Evolutionary conservation across 2,329 filamentous ascomycete genomes (phyloP).

Genomic region (Trichoderma atrobrunneum): DNA sequence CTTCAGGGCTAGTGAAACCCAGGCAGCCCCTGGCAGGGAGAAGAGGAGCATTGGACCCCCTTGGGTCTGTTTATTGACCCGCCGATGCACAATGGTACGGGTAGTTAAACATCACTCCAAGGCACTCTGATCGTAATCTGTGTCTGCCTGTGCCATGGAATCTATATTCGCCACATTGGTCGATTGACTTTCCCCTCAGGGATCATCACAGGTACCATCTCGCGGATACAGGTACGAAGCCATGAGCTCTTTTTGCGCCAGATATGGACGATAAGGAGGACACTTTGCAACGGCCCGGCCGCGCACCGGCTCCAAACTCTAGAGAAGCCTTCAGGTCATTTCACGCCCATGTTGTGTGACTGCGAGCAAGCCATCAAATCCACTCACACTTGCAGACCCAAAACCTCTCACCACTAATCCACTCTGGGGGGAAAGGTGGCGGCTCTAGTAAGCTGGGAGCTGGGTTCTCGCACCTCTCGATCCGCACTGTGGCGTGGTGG

Average conservation of each 20-base stretch:
- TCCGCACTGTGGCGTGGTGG: constrained; percentile 15
- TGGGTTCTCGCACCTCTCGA: background rate
- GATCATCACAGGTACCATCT: background rate
- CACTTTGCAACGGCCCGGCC: background rate
- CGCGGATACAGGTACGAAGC: background rate
- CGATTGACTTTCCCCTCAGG: background rate
- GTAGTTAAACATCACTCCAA: background rate
- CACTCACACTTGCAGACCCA: constrained; percentile 2
- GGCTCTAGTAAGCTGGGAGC: constrained; percentile 4
- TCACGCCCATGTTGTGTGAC: background rate
- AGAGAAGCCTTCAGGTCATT: background rate
- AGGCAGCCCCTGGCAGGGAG: constrained; percentile 19
- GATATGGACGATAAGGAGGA: background rate
- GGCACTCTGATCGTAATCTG: background rate
- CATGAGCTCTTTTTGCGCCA: background rate
- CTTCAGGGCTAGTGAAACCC: constrained; percentile 10
- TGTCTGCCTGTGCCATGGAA: background rate
- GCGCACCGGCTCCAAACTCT: constrained; percentile 9
- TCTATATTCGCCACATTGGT: background rate
- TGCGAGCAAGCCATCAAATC: background rate
- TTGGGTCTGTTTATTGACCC: background rate
- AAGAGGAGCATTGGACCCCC: background rate
- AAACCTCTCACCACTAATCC: constrained; percentile 8
- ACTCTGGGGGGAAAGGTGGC: background rate
- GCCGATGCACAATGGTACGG: constrained; percentile 13